Conservation (phyloP, 805 yeast genomes). For the Lipomyces sp. region DNA sequence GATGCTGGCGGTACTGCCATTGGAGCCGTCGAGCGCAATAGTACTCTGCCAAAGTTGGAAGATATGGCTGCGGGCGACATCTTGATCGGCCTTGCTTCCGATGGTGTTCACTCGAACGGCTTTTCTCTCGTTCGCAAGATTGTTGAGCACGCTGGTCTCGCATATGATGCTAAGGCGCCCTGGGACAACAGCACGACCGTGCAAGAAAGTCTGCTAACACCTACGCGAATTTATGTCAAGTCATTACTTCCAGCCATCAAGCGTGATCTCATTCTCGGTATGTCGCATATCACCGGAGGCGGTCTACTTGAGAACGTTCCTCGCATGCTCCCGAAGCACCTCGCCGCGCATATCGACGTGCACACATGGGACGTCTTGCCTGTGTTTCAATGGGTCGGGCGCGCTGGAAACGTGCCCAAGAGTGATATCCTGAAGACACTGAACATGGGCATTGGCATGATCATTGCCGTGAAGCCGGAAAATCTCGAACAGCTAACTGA, state of each 20-base stretch:
- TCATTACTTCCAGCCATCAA: conserved; percentile 74
- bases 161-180: conserved; percentile 76
- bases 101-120: conserved; percentile 96
- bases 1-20: conserved; percentile 98
- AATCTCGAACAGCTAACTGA: conserved; percentile 57
- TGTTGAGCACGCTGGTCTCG: conserved; percentile 68
- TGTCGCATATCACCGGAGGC: conserved; percentile 98
- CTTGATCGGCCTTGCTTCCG: conserved; percentile 79
- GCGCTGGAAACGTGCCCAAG: conserved; percentile 84
- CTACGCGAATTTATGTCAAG: conserved; percentile 93
- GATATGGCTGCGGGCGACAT: conserved; percentile 77
- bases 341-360: conserved; percentile 80
- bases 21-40: conserved; percentile 82
- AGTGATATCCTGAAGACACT: conserved; percentile 84
- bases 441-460: conserved; percentile 97
- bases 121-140: conserved; percentile 91
- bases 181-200: conserved; percentile 69
- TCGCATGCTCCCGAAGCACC: conserved; percentile 77
- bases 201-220: conserved; percentile 82
- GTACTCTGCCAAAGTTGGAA: conserved; percentile 67
- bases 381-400: conserved; percentile 92
- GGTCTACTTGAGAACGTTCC: conserved; percentile 96
- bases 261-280: conserved; percentile 69
- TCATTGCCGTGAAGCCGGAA: conserved; percentile 69
- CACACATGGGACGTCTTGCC: conserved; percentile 78